Evolutionary conservation across 1,139 yeast species (phyloP).

Genomic region (Suhomyces anneliseae): DNA sequence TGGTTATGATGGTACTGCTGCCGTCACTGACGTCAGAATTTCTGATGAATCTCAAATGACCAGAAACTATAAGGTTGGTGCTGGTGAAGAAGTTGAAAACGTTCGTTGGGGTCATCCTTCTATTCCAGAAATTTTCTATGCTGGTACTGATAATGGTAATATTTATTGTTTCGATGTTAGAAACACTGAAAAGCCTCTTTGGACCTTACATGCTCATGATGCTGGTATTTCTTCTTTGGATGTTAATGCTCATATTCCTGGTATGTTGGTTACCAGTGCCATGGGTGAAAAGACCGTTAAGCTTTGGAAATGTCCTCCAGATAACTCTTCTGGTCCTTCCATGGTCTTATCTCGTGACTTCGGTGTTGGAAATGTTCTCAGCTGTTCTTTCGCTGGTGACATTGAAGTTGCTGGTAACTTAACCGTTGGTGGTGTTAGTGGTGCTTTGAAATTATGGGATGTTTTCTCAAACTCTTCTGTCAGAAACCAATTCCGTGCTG

Average conservation of each 20-base stretch:
- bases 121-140: slow-evolving; percentile 67
- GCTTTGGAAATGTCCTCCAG: slow-evolving; percentile 74
- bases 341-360: slow-evolving; percentile 91
- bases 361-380: slow-evolving; percentile 90
- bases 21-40: slow-evolving; percentile 81
- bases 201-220: slow-evolving; percentile 98
- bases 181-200: slow-evolving; percentile 64
- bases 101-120: slow-evolving; percentile 63
- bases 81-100: slow-evolving; percentile 80
- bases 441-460: slow-evolving; percentile 91
- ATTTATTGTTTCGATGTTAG: slow-evolving; percentile 88
- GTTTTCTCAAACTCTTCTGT: slow-evolving; percentile 79
- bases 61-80: slow-evolving; percentile 60
- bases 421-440: slow-evolving; percentile 85
- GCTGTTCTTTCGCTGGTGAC: slow-evolving; percentile 84
- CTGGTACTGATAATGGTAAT: slow-evolving; percentile 91
- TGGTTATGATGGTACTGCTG: slow-evolving; percentile 85
- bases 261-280: slow-evolving; percentile 82
- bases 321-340: slow-evolving; percentile 60
- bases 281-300: slow-evolving; percentile 87
- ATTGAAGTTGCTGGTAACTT: slow-evolving; percentile 81
- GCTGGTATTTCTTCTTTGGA: slow-evolving; percentile 85
- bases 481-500: slow-evolving; percentile 63
- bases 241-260: slow-evolving; percentile 65
- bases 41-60: slow-evolving; percentile 60